These are phyloP conservation scores for Monilinia polystroma DNA, from an alignment of 2,329 filamentous ascomycete genomes.

Conservation along the genomic window DNA sequence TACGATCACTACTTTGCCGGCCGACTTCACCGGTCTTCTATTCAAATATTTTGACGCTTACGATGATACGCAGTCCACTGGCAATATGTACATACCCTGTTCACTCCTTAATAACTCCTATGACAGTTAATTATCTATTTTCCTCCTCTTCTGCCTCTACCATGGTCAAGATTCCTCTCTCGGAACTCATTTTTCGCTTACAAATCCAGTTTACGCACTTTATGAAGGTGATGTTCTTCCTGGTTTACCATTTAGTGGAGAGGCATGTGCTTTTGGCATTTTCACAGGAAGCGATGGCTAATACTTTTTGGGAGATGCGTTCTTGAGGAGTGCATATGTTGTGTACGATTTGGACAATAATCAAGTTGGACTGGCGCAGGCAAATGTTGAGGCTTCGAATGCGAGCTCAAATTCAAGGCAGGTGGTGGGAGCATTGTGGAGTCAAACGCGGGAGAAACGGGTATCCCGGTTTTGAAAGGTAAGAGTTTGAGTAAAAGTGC, in stretches of 20 bases:
- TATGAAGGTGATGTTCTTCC: conserved; percentile 19
- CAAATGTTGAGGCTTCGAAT: conserved; percentile 44
- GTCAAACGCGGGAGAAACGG: conserved; percentile 27
- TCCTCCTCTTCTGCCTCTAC: conserved; percentile 44
- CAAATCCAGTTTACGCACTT: conserved; percentile 21
- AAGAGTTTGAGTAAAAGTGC: conserved; percentile 13
- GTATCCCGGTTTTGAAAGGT: conserved; percentile 27
- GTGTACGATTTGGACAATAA: conserved; percentile 54
- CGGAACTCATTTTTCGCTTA: conserved; percentile 46
- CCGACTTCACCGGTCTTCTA: conserved; percentile 46
- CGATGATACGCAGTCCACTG: conserved; percentile 29
- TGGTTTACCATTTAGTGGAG: conserved; percentile 34
- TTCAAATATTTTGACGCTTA: conserved; percentile 45
- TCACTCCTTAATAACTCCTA: conserved; percentile 42
- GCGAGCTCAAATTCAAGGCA: background rate
- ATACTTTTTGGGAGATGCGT: conserved; percentile 49
- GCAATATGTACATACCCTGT: conserved; percentile 40
- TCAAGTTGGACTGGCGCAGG: conserved; percentile 49
- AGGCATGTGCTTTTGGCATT: conserved; percentile 54
- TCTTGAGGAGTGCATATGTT: conserved; percentile 54
- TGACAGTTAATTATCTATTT: conserved; percentile 49
- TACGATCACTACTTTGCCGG: conserved; percentile 63
- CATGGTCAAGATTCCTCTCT: conserved; percentile 46
- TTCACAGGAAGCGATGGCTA: conserved; percentile 31
- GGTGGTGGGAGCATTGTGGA: conserved; percentile 25